Conservation (phyloP, 129 eudicot genomes). For the Gnaphalium uliginosum region DNA sequence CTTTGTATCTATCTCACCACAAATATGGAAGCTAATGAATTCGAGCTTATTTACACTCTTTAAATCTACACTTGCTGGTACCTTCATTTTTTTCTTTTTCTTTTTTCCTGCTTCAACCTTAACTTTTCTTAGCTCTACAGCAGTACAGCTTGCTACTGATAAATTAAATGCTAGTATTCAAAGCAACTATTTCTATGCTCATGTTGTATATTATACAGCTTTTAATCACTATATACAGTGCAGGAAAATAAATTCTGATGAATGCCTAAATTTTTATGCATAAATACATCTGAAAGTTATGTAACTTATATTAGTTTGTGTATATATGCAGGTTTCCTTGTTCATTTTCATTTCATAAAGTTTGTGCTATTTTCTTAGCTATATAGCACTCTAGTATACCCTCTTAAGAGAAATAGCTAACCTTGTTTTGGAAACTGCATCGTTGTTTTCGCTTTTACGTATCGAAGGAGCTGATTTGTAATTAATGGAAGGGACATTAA, state of each 20-base stretch:
- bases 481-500: slow-evolving; percentile 17
- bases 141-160: neutral
- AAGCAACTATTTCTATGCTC: neutral
- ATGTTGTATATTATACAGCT: slow-evolving; percentile 2
- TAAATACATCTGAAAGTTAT: neutral
- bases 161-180: too few relatives aligned
- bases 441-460: neutral
- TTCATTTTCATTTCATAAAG: slow-evolving; percentile 19
- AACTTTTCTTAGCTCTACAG: neutral
- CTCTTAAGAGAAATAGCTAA: neutral
- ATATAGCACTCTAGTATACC: neutral
- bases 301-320: slow-evolving; percentile 4
- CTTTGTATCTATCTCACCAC: too few relatives aligned
- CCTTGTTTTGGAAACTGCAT: slow-evolving; percentile 3
- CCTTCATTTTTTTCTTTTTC: neutral
- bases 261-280: neutral
- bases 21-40: slow-evolving; percentile 65
- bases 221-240: slow-evolving; percentile 15
- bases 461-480: slow-evolving; percentile 15
- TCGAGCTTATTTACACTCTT: slow-evolving; percentile 27
- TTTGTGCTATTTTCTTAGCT: neutral
- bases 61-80: slow-evolving; percentile 20
- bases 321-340: slow-evolving; percentile 40
- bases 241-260: neutral
- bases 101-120: neutral